A percentile compares a stretch with the other conserved stretches of the same genome.
phyloP scores from a whole-genome alignment of 768 basidiomycete species.

The Naematelia aurantialba region DNA sequence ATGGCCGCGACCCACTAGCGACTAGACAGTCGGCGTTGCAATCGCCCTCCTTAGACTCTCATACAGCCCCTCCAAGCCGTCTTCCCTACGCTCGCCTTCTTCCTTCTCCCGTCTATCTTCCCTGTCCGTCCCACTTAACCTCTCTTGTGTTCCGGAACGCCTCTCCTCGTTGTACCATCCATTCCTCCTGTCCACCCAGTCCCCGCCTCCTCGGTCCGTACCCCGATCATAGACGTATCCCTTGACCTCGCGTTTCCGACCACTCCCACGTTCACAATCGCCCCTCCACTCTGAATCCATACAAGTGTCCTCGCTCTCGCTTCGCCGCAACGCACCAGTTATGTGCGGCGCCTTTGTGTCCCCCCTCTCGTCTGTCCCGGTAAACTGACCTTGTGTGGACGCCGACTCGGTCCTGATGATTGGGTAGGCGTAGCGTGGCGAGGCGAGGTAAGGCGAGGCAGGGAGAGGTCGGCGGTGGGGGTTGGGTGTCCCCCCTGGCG shows the following conservation, averaged over 20 bases:
- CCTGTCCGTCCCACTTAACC: too few relatives aligned
- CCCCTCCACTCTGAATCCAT: background rate
- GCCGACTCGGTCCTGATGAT: background rate
- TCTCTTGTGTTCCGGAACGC: too few relatives aligned
- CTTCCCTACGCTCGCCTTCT: slow-evolving; percentile 12
- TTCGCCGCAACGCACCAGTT: background rate
- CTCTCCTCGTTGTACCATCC: too few relatives aligned
- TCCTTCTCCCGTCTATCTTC: slow-evolving; percentile 11
- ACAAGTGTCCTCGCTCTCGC: background rate
- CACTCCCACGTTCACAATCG: background rate
- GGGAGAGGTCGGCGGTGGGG: background rate
- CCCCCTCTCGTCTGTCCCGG: background rate
- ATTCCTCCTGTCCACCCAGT: slow-evolving; percentile 2
- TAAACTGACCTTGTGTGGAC: background rate
- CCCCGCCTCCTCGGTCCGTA: slow-evolving; percentile 10
- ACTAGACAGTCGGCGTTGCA: slow-evolving; percentile 1
- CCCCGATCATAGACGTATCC: background rate
- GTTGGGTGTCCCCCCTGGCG: background rate
- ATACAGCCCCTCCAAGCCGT: slow-evolving; percentile 20
- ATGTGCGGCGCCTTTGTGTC: background rate
- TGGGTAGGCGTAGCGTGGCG: too few relatives aligned
- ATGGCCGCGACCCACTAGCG: background rate
- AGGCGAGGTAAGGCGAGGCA: too few relatives aligned
- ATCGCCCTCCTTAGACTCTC: slow-evolving; percentile 26
- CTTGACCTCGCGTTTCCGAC: background rate